Evolutionary conservation across 441 rosid genomes (phyloP), one percentile per base, ranked within the genome.

Genomic region (Populus tomentosa): DNA sequence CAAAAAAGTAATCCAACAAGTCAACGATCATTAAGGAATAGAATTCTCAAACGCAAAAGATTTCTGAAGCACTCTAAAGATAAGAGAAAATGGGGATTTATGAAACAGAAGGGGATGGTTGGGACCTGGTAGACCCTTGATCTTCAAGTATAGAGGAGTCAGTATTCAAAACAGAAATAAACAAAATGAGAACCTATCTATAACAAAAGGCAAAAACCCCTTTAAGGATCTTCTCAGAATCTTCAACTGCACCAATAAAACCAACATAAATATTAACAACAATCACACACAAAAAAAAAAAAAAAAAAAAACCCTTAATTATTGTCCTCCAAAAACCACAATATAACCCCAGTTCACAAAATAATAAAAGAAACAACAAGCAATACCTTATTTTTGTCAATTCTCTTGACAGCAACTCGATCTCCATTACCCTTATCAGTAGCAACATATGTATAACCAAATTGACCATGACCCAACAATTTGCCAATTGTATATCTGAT

Each of bases 401-500:
- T 94, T 80, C 84, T 90, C 84, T 96, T 96, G 13, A 92, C 99
- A 2, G 99, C 99, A 42, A 90, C 93, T 24, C 94, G 97, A 88
- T 94, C 91, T 59, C 98, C 98, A 75, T 71, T 88, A 42, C 21
- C 56, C 84, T 90, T 94, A 76, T 90, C 87, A 59, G 81, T 85
- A 79, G 99, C 98, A 69, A 92, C 98, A 78, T 91, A 96, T 26
- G 99, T 96, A 64, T 94, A 96, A 20, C 99, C 99, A 82, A 96
- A 96, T 82, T 96, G 99, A 18, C 99, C 99, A 77, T 96, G 98
- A 18, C 99, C 99, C 28, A 96, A 78, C 85, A 96, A 79, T 81
- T 96, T 94, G 14, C 99, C 99, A 65, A 90, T 87, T 61, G 88
- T 62, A 76, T 85, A 96, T 11, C 82, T 86, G 10, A 63, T 67